A percentile compares a stretch with the other conserved stretches of the same genome.
These are phyloP conservation scores for Saturnispora mendoncae DNA, from an alignment of 805 yeast species.

Conservation along the genomic window DNA sequence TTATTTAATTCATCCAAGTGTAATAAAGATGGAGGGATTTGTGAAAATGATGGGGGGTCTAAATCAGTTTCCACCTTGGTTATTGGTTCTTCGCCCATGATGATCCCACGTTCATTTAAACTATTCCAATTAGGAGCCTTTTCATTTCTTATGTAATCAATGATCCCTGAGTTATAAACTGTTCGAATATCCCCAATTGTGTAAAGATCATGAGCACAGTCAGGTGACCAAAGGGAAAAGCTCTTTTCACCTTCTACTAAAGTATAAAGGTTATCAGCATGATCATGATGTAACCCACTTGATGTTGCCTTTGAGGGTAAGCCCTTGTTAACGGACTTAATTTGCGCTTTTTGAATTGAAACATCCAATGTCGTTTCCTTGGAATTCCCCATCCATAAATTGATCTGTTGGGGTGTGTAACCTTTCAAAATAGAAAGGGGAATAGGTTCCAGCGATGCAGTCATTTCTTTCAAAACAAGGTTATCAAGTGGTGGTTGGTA, in stretches of 20 bases:
- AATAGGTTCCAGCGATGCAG: slow-evolving; percentile 33
- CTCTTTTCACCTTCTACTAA: slow-evolving; percentile 53
- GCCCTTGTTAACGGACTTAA: slow-evolving; percentile 33
- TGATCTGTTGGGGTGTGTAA: slow-evolving; percentile 60
- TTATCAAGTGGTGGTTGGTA: slow-evolving; percentile 41
- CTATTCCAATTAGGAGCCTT: slow-evolving; percentile 52
- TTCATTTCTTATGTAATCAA: slow-evolving; percentile 48
- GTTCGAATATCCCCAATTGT: slow-evolving; percentile 56
- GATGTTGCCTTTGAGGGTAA: slow-evolving; percentile 49
- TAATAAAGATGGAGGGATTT: slow-evolving; percentile 51
- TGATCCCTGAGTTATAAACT: slow-evolving; percentile 53
- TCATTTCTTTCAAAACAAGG: slow-evolving; percentile 20
- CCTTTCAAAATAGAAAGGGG: slow-evolving; percentile 11
- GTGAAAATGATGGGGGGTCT: slow-evolving; percentile 66
- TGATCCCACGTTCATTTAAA: slow-evolving; percentile 44
- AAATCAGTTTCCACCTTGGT: slow-evolving; percentile 11
- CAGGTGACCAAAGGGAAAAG: slow-evolving; percentile 60
- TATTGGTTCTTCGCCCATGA: slow-evolving; percentile 27
- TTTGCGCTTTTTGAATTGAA: neutral
- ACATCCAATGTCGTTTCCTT: slow-evolving; percentile 10
- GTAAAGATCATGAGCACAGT: slow-evolving; percentile 46
- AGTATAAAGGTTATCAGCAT: slow-evolving; percentile 66
- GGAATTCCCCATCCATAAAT: slow-evolving; percentile 57
- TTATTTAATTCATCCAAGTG: slow-evolving; percentile 49
- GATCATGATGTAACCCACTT: slow-evolving; percentile 74